phyloP scores from a whole-genome alignment of 169 alveolate species.

The Sarcocystis neurona region DNA sequence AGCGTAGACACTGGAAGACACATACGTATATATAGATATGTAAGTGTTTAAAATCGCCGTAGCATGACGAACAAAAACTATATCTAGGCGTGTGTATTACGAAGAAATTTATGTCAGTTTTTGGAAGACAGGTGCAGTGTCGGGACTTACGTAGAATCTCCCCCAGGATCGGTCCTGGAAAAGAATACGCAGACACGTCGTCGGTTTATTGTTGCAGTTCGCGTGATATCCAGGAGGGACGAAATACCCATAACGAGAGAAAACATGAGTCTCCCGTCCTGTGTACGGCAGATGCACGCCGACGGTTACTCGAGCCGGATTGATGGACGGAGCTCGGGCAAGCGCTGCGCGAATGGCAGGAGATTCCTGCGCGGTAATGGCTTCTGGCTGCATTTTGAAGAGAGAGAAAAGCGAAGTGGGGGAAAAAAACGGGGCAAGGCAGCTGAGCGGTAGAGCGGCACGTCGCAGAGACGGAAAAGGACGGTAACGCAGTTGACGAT shows the following conservation, averaged over 20 bases:
- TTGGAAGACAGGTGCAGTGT: too few species aligned
- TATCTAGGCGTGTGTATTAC: too few species aligned
- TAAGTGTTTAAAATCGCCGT: too few species aligned
- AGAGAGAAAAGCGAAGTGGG: too few species aligned
- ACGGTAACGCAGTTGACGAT: too few species aligned
- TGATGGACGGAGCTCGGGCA: background rate
- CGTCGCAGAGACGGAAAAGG: too few species aligned
- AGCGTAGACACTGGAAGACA: too few species aligned
- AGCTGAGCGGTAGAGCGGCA: too few species aligned
- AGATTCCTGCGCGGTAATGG: background rate
- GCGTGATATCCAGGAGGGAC: constrained; percentile 61
- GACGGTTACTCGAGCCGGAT: constrained; percentile 58
- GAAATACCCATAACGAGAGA: constrained; percentile 57
- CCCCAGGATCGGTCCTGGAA: background rate
- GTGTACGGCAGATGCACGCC: constrained; percentile 62
- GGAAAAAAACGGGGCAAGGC: too few species aligned
- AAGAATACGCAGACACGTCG: background rate
- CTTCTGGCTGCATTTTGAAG: constrained; percentile 14
- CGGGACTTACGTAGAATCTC: background rate
- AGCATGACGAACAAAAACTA: too few species aligned
- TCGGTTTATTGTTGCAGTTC: constrained; percentile 21
- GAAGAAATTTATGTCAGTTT: too few species aligned
- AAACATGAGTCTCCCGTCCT: constrained; percentile 60
- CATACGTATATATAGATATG: too few species aligned
- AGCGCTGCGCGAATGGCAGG: constrained; percentile 43